These are phyloP conservation scores for Poa pratensis DNA, from an alignment of 176 grass and related monocot genomes.

Conservation along the genomic window DNA sequence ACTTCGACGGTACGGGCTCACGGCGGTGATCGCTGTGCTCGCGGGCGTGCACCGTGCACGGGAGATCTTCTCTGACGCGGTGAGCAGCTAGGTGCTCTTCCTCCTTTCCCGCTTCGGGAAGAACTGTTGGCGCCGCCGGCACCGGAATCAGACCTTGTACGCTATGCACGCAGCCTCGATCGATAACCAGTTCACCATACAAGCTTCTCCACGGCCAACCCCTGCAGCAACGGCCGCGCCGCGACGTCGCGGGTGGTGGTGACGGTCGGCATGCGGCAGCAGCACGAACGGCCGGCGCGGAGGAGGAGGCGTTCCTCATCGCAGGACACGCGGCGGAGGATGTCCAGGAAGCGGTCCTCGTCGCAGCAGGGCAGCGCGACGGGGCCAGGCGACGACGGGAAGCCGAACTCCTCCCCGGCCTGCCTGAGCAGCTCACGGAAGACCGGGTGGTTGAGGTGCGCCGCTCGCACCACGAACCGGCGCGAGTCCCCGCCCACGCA, in stretches of 20 bases:
- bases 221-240: conserved; percentile 18
- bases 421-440: conserved; percentile 84
- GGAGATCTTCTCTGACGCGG: neutral
- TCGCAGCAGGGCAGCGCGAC: conserved; percentile 16
- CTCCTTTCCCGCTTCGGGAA: neutral
- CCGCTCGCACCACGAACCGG: conserved; percentile 81
- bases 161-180: neutral
- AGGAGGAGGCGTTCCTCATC: conserved; percentile 48
- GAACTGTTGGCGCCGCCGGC: neutral
- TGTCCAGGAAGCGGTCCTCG: neutral
- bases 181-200: neutral
- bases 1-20: neutral
- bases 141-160: neutral
- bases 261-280: neutral
- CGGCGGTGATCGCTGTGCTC: neutral
- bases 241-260: neutral
- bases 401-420: conserved; percentile 86
- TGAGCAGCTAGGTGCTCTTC: neutral
- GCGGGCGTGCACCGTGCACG: neutral
- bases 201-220: neutral
- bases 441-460: conserved; percentile 85
- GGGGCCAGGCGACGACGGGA: conserved; percentile 31
- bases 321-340: conserved; percentile 38
- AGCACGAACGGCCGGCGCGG: conserved; percentile 9
- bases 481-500: conserved; percentile 71